phyloP scores from a whole-genome alignment of 177 flowering plant genomes.

The Vitis hybrid region DNA sequence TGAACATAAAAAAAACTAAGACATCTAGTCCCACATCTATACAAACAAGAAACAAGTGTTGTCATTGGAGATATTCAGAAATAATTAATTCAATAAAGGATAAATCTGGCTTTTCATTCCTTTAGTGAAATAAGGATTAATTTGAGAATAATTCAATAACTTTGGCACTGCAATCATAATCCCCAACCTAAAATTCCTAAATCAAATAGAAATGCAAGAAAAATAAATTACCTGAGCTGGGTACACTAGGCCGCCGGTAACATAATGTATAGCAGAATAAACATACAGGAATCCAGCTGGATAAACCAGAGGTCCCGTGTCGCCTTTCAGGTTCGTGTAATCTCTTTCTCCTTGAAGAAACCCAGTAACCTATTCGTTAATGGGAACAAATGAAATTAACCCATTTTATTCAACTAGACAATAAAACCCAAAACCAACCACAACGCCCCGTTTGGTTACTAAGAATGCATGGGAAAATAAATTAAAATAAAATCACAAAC shows the following conservation, averaged over 20 bases:
- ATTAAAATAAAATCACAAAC: not conserved
- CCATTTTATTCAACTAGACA: not conserved
- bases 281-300: slow-evolving; percentile 97
- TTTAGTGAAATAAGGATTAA: too few relatives aligned
- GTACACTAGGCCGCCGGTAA: slow-evolving; percentile 78
- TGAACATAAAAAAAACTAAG: too few relatives aligned
- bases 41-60: too few relatives aligned
- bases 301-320: slow-evolving; percentile 93
- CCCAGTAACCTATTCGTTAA: slow-evolving; percentile 63
- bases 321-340: slow-evolving; percentile 79
- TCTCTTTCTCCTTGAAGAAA: slow-evolving; percentile 92
- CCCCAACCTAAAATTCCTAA: not conserved
- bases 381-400: slow-evolving; percentile 7
- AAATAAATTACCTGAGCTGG: slow-evolving; percentile 74
- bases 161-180: not conserved
- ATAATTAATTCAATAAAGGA: too few relatives aligned
- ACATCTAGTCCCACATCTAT: too few relatives aligned
- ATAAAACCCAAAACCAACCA: not conserved
- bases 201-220: not conserved
- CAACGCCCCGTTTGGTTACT: too few relatives aligned
- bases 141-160: too few relatives aligned
- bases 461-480: not conserved
- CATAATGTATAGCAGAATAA: slow-evolving; percentile 71
- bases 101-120: too few relatives aligned
- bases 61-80: too few relatives aligned